Evolutionary conservation across 2,329 filamentous ascomycete genomes (phyloP).

Genomic region (Zasmidium angulare): DNA sequence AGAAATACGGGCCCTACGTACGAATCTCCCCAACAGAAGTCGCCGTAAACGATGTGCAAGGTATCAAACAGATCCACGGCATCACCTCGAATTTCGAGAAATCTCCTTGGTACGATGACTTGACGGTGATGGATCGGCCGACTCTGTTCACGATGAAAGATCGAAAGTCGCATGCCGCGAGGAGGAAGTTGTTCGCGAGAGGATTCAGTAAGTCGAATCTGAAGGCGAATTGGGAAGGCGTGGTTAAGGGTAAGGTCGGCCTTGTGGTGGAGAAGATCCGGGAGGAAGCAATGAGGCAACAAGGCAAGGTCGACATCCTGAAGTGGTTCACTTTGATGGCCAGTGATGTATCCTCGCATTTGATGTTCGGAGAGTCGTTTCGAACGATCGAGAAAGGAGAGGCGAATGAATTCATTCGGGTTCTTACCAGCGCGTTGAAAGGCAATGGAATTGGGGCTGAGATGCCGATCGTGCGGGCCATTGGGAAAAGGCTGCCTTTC

Average conservation of each 20-base stretch:
- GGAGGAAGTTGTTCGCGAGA: conserved; percentile 39
- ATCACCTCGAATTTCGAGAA: conserved; percentile 26
- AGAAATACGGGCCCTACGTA: conserved; percentile 32
- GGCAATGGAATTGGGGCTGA: conserved; percentile 36
- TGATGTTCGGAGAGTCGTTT: conserved; percentile 43
- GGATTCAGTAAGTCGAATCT: conserved; percentile 39
- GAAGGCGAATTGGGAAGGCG: conserved; percentile 37
- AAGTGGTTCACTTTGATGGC: conserved; percentile 45
- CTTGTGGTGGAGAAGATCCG: conserved; percentile 38
- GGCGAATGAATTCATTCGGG: conserved; percentile 32
- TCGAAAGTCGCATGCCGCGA: conserved; percentile 35
- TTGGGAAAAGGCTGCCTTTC: conserved; percentile 27
- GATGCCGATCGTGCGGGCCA: conserved; percentile 28
- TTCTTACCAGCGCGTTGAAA: conserved; percentile 30
- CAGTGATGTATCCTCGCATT: conserved; percentile 39
- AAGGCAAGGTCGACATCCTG: conserved; percentile 38
- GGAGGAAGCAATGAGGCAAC: conserved; percentile 25
- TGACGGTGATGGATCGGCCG: conserved; percentile 21
- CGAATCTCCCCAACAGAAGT: conserved; percentile 32
- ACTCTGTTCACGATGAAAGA: conserved; percentile 42
- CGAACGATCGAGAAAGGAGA: conserved; percentile 40
- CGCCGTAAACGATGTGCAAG: conserved; percentile 28
- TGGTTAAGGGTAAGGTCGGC: conserved; percentile 34
- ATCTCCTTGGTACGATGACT: conserved; percentile 28
- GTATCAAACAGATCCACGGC: conserved; percentile 33